These are phyloP conservation scores for Eucalyptus pumila DNA, from an alignment of 345 rosid genomes.

Conservation along the genomic window DNA sequence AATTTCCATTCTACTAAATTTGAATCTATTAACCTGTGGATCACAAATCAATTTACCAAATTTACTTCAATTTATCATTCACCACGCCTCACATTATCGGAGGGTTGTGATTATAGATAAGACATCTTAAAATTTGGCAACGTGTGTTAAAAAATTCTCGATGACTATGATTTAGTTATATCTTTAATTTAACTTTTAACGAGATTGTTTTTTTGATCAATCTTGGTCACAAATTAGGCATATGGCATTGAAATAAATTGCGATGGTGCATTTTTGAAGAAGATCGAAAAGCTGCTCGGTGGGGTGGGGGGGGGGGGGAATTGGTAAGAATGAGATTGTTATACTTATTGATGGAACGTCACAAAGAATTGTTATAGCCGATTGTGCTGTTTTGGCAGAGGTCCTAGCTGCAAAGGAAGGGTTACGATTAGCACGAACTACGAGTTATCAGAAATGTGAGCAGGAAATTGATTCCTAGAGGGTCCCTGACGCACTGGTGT, in stretches of 20 bases:
- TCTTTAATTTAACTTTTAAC: neutral
- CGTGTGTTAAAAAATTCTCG: neutral
- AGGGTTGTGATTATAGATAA: neutral
- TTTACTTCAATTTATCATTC: neutral
- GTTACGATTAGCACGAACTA: neutral
- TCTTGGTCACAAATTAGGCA: neutral
- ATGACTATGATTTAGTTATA: neutral
- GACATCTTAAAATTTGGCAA: neutral
- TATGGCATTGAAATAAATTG: neutral
- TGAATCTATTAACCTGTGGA: neutral
- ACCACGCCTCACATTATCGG: neutral
- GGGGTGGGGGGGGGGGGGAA: neutral
- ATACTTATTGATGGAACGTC: neutral
- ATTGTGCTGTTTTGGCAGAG: neutral
- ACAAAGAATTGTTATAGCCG: neutral
- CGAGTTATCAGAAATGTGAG: neutral
- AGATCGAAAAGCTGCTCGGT: neutral
- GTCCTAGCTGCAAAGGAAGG: neutral
- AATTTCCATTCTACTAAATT: neutral
- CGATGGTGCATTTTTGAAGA: neutral
- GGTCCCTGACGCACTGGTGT: neutral
- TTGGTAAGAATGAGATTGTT: neutral
- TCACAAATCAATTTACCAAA: neutral
- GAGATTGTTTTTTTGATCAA: neutral
- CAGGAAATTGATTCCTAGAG: neutral